Conservation (phyloP, 2,329 filamentous ascomycete species). For the Colletotrichum eleusines region DNA sequence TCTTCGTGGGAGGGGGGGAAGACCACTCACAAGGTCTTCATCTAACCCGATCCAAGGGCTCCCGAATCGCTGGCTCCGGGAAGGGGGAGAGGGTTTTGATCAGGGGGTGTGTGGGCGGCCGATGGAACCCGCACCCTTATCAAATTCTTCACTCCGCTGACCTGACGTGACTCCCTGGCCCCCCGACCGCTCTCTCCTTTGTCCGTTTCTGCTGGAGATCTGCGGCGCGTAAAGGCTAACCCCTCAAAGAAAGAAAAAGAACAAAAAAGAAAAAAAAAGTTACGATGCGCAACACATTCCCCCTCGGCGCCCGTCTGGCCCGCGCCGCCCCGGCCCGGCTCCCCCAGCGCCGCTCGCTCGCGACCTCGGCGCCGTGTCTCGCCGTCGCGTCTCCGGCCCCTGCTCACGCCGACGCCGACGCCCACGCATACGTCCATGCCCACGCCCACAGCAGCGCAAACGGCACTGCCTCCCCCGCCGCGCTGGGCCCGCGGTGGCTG, state of each 20-base stretch:
- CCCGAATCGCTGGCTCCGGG: neutral
- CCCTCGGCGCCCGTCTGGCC: slow-evolving; percentile 16
- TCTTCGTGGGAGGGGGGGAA: neutral
- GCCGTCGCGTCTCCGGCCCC: neutral
- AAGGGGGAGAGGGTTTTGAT: no score
- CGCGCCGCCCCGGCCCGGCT: neutral
- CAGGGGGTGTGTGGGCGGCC: slow-evolving; percentile 1
- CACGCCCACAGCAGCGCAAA: neutral
- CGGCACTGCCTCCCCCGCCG: neutral
- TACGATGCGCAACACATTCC: slow-evolving; percentile 6
- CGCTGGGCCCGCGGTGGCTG: slow-evolving; percentile 47
- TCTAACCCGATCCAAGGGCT: neutral
- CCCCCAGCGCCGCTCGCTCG: slow-evolving; percentile 19
- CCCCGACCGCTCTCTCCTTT: neutral
- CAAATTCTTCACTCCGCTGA: slow-evolving; percentile 13
- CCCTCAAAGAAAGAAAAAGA: neutral
- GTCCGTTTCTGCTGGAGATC: neutral
- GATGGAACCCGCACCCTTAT: slow-evolving; percentile 23
- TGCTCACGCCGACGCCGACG: no score
- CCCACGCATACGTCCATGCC: neutral
- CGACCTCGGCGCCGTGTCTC: slow-evolving; percentile 14
- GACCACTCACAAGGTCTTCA: neutral
- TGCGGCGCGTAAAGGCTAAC: no score
- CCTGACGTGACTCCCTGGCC: no score
- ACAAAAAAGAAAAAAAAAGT: neutral